Conservation (phyloP, 1,284 basidiomycete species). For the Trichosporon ovoides region DNA sequence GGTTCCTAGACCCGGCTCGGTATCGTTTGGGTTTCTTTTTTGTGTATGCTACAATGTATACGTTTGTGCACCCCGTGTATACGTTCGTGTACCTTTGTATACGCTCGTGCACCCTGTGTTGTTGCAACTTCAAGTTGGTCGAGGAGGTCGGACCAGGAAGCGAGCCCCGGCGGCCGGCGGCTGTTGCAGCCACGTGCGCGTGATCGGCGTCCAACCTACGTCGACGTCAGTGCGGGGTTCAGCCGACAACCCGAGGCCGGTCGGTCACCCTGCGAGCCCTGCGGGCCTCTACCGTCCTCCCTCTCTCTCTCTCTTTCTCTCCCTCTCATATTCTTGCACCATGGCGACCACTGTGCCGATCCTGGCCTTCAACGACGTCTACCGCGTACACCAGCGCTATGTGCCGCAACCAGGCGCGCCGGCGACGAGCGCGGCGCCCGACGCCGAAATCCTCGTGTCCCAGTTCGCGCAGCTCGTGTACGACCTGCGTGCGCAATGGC, state of each 20-base stretch:
- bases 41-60: neutral
- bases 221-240: neutral
- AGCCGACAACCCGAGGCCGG: neutral
- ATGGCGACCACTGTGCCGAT: constrained; percentile 36
- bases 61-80: too few relatives aligned
- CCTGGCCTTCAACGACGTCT: constrained; percentile 51
- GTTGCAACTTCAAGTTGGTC: too few relatives aligned
- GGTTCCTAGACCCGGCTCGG: too few relatives aligned
- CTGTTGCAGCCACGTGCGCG: neutral
- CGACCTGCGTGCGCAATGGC: constrained; percentile 38
- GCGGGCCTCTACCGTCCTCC: neutral
- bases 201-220: constrained; percentile 20
- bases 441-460: constrained; percentile 45
- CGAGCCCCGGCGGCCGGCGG: too few relatives aligned
- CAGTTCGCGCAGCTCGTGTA: constrained; percentile 50
- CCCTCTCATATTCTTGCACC: neutral
- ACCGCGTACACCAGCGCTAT: constrained; percentile 57
- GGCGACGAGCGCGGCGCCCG: constrained; percentile 1
- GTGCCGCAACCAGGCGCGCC: constrained; percentile 38
- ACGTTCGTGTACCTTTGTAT: too few relatives aligned
- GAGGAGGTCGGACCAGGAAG: too few relatives aligned
- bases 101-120: too few relatives aligned
- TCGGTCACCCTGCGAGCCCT: neutral
- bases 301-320: neutral
- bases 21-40: too few relatives aligned